A percentile compares a stretch with the other conserved stretches of the same genome.
These are phyloP conservation scores for Rasamsonia emersonii DNA, from an alignment of 2,329 filamentous ascomycete genomes.

Conservation along the genomic window DNA sequence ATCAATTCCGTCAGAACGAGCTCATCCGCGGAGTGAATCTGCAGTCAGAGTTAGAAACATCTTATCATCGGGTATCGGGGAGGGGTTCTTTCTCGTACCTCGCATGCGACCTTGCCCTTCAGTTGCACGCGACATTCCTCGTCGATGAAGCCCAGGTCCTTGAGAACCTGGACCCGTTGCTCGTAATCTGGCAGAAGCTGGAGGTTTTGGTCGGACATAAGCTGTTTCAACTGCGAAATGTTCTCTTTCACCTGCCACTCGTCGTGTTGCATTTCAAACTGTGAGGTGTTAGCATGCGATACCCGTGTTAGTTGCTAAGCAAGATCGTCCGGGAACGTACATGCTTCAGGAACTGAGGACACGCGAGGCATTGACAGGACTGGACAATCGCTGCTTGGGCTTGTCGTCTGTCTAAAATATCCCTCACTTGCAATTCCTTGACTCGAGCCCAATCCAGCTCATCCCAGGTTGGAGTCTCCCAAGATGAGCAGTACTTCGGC, in stretches of 20 bases:
- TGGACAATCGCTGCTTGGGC: constrained; percentile 57
- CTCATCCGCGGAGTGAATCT: constrained; percentile 92
- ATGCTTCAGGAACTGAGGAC: constrained; percentile 77
- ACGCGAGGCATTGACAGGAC: constrained; percentile 57
- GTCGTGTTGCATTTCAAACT: constrained; percentile 94
- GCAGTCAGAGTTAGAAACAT: constrained; percentile 8
- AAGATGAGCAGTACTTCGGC: constrained; percentile 59
- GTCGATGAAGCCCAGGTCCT: constrained; percentile 88
- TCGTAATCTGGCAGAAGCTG: constrained; percentile 95
- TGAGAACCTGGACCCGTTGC: constrained; percentile 83
- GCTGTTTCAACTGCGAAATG: constrained; percentile 74
- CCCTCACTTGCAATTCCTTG: constrained; percentile 72
- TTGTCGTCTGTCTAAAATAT: constrained; percentile 64
- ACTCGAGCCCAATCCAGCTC: constrained; percentile 76
- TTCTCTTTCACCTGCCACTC: constrained; percentile 95
- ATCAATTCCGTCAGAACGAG: constrained; percentile 92
- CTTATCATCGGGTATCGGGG: background rate
- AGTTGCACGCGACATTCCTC: constrained; percentile 78
- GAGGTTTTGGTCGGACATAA: constrained; percentile 93
- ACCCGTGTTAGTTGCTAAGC: background rate
- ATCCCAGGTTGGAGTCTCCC: constrained; percentile 68
- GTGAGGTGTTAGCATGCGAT: constrained; percentile 16
- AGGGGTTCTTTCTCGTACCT: constrained; percentile 39
- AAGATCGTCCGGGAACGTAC: constrained; percentile 45
- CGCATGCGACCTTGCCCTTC: constrained; percentile 96